Conservation (phyloP, 2,329 filamentous ascomycete genomes). For the Cercospora sojina region DNA sequence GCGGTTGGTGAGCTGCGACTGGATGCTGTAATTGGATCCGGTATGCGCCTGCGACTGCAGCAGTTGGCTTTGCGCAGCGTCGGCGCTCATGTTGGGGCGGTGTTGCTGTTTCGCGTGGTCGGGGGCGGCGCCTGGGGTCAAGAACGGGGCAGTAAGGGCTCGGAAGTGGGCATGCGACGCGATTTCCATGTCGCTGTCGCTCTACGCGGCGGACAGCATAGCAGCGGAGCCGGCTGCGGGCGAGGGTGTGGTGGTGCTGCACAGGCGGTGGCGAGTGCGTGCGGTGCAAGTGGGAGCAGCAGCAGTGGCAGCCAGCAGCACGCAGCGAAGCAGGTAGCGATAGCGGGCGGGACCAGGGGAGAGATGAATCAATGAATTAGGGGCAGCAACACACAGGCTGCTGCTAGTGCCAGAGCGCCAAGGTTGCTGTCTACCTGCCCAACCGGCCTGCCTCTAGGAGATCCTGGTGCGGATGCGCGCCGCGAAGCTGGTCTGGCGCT, state of each 20-base stretch:
- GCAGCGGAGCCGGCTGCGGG: slow-evolving; percentile 3
- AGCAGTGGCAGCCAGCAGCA: background rate
- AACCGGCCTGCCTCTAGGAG: background rate
- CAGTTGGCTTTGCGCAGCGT: slow-evolving; percentile 36
- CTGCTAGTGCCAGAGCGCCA: background rate
- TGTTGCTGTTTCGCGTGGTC: slow-evolving; percentile 8
- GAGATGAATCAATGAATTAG: background rate
- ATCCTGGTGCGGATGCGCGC: background rate
- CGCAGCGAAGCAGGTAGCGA: background rate
- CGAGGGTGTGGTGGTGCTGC: background rate
- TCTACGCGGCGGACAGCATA: slow-evolving; percentile 24
- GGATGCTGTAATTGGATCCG: slow-evolving; percentile 48
- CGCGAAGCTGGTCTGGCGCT: background rate
- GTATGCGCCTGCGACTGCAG: slow-evolving; percentile 47
- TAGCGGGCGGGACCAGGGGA: background rate
- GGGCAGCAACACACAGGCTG: background rate
- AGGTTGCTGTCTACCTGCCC: background rate
- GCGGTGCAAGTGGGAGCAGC: background rate
- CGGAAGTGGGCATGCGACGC: slow-evolving; percentile 33
- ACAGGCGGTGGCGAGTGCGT: background rate
- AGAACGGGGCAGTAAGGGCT: slow-evolving; percentile 32
- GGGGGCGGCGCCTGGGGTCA: slow-evolving; percentile 30
- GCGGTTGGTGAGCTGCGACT: slow-evolving; percentile 47
- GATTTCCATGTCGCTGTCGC: slow-evolving; percentile 32
- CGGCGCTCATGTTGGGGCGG: slow-evolving; percentile 22